Percentiles rank a stretch among this genome's conserved stretches.
Evolutionary conservation across 352 stramenopile species (phyloP).

Genomic region (Globisporangium abappressorium): DNA sequence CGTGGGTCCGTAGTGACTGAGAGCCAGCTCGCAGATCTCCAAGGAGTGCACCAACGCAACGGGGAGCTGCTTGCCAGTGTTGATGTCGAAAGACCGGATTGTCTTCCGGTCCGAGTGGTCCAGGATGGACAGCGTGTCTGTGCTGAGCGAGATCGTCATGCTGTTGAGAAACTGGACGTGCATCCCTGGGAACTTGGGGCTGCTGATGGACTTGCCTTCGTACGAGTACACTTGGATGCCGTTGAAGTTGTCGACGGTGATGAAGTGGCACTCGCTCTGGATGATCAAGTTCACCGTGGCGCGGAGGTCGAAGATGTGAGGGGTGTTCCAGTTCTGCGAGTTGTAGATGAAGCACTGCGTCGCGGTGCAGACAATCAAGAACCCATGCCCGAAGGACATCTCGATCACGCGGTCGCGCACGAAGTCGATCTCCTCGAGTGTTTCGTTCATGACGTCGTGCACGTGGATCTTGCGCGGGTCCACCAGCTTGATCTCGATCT

Average conservation of each 20-base stretch:
- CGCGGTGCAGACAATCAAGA: constrained; percentile 90
- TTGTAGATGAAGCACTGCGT: constrained; percentile 94
- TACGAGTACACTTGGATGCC: constrained; percentile 92
- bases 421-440: constrained; percentile 91
- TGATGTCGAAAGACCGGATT: constrained; percentile 88
- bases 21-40: constrained; percentile 77
- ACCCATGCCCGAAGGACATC: constrained; percentile 89
- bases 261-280: constrained; percentile 86
- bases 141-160: constrained; percentile 81
- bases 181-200: constrained; percentile 83
- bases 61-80: constrained; percentile 76
- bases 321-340: constrained; percentile 90
- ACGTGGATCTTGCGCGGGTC: constrained; percentile 88
- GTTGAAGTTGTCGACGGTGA: constrained; percentile 88
- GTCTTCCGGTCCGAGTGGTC: constrained; percentile 88
- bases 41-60: constrained; percentile 63
- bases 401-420: constrained; percentile 89
- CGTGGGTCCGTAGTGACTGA: constrained; percentile 75
- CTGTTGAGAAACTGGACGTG: constrained; percentile 87
- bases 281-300: constrained; percentile 85
- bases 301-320: constrained; percentile 91
- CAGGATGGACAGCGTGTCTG: constrained; percentile 86
- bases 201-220: constrained; percentile 88
- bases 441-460: constrained; percentile 88
- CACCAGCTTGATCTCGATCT: constrained; percentile 83